Conservation (phyloP, 2,329 filamentous ascomycete genomes). For the Aureobasidium lini region DNA sequence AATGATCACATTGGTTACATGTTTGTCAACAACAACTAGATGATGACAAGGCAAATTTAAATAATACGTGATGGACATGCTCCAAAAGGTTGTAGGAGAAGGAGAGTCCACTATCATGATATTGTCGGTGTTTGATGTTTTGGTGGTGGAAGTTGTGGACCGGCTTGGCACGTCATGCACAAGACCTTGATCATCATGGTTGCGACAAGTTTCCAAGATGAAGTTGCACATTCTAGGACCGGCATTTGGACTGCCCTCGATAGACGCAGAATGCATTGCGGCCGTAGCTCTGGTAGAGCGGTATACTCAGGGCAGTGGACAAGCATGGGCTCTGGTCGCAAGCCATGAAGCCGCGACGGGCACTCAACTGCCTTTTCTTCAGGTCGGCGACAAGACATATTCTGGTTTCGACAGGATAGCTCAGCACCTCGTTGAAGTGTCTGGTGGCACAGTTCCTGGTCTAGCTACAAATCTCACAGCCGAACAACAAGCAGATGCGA, state of each 20-base stretch:
- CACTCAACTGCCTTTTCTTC: constrained; percentile 32
- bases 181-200: not conserved
- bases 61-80: too few species aligned
- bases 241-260: constrained; percentile 79
- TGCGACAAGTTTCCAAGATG: constrained; percentile 15
- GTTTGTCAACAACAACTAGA: too few species aligned
- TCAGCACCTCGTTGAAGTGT: constrained; percentile 42
- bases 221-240: constrained; percentile 80
- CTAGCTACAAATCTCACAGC: constrained; percentile 20
- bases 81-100: too few species aligned
- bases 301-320: not conserved
- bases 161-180: not conserved
- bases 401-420: constrained; percentile 57
- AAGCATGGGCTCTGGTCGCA: constrained; percentile 61
- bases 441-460: constrained; percentile 25
- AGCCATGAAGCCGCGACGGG: constrained; percentile 32
- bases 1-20: too few species aligned
- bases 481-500: constrained; percentile 13
- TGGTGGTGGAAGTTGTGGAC: not conserved
- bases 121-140: too few species aligned
- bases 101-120: too few species aligned
- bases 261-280: constrained; percentile 85
- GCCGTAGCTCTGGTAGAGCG: constrained; percentile 66
- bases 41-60: too few species aligned
- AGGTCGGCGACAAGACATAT: constrained; percentile 48